These are phyloP conservation scores for Candida anglica DNA, from an alignment of 805 yeast species.

Conservation along the genomic window DNA sequence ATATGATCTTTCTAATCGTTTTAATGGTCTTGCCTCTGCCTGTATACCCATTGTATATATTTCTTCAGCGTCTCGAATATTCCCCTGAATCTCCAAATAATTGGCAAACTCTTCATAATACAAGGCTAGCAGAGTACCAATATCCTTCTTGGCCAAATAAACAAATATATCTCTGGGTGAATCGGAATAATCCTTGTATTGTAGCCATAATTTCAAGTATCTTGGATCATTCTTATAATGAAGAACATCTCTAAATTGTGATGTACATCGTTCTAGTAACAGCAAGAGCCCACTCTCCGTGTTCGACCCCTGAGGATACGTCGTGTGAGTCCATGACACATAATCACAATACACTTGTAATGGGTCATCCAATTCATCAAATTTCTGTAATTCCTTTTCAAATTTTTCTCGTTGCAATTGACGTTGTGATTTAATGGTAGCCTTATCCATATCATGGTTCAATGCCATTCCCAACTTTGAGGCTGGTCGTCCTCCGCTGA, in stretches of 20 bases:
- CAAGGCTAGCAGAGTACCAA: constrained; percentile 63
- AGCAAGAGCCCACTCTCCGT: constrained; percentile 62
- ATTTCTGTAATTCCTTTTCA: constrained; percentile 46
- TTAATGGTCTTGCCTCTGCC: constrained; percentile 61
- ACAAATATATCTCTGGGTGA: constrained; percentile 68
- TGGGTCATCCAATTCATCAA: constrained; percentile 79
- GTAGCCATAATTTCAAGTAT: constrained; percentile 76
- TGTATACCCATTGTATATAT: constrained; percentile 58
- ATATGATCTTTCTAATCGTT: constrained; percentile 29
- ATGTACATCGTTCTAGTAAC: constrained; percentile 68
- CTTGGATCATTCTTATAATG: constrained; percentile 82
- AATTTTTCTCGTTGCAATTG: constrained; percentile 38
- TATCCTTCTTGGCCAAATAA: constrained; percentile 65
- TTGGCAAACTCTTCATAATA: constrained; percentile 80
- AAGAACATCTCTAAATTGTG: constrained; percentile 56
- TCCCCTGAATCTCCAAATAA: constrained; percentile 49
- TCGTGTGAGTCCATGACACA: constrained; percentile 64
- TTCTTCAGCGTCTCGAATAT: constrained; percentile 51
- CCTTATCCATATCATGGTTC: constrained; percentile 9
- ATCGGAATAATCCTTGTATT: constrained; percentile 64
- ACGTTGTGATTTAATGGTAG: constrained; percentile 30
- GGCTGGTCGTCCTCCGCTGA: constrained; percentile 67
- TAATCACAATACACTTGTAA: constrained; percentile 72
- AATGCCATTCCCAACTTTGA: constrained; percentile 47
- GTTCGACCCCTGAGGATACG: constrained; percentile 58